Percentiles rank a stretch among this genome's conserved stretches.
Evolutionary conservation across 1,284 basidiomycete genomes (phyloP).

Genomic region (Volvariella volvacea): DNA sequence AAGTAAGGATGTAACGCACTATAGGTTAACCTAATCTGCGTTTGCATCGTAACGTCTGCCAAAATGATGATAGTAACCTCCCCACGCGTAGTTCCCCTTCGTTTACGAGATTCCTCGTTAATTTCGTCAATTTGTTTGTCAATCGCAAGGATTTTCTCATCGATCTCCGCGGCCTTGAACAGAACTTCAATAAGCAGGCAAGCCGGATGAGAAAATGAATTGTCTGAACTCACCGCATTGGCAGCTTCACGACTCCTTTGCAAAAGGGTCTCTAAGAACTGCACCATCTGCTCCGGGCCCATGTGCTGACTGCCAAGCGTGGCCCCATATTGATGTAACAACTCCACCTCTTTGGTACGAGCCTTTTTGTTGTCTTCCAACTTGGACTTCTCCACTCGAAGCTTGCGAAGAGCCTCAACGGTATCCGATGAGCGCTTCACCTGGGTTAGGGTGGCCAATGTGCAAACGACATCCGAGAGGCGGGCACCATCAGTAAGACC

Average conservation of each 20-base stretch:
- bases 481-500: slow-evolving; percentile 34
- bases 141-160: neutral
- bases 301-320: slow-evolving; percentile 39
- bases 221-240: slow-evolving; percentile 20
- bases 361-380: slow-evolving; percentile 31
- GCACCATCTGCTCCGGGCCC: slow-evolving; percentile 25
- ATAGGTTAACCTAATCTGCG: neutral
- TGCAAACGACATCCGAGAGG: slow-evolving; percentile 44
- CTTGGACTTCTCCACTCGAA: slow-evolving; percentile 25
- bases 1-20: neutral
- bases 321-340: slow-evolving; percentile 37
- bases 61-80: neutral
- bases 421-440: slow-evolving; percentile 14
- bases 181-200: neutral
- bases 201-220: neutral
- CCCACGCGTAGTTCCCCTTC: neutral
- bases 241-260: slow-evolving; percentile 29
- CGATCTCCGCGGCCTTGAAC: neutral
- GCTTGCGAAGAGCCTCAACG: slow-evolving; percentile 26
- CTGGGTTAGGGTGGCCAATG: slow-evolving; percentile 16
- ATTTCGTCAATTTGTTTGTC: neutral
- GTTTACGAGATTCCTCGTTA: neutral
- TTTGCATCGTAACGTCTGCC: neutral
- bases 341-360: slow-evolving; percentile 29
- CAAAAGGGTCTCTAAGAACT: slow-evolving; percentile 37